phyloP scores from a whole-genome alignment of 495 filamentous ascomycete genomes.

The Tuber brumale region DNA sequence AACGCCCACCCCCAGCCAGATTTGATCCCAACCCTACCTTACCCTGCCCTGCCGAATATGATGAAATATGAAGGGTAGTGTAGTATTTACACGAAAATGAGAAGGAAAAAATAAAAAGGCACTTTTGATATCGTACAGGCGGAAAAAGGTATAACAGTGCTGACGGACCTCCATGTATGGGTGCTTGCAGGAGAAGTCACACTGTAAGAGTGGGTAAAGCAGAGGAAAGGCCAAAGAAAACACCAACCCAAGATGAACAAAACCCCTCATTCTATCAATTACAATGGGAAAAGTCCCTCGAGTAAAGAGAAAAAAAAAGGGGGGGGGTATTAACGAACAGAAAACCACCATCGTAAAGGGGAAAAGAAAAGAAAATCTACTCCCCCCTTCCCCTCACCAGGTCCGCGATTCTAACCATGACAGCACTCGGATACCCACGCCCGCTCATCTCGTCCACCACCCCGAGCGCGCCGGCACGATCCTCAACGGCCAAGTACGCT shows the following conservation, averaged over 20 bases:
- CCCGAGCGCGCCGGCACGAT: slow-evolving; percentile 61
- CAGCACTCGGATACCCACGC: slow-evolving; percentile 83
- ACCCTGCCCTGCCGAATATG: neutral
- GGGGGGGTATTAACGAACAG: slow-evolving; percentile 5
- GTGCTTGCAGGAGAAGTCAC: neutral
- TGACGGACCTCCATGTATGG: neutral
- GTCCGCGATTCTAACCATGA: slow-evolving; percentile 85
- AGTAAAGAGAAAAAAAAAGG: neutral
- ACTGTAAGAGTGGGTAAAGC: neutral
- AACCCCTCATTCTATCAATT: neutral
- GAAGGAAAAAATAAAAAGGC: neutral
- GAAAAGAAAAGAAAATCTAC: neutral
- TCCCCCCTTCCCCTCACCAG: slow-evolving; percentile 58
- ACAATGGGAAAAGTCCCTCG: neutral
- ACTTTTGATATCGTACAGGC: neutral
- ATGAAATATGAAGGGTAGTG: neutral
- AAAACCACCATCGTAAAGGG: slow-evolving; percentile 14
- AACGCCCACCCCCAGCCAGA: neutral
- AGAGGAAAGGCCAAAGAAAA: neutral
- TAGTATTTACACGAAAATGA: neutral
- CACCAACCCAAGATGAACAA: neutral
- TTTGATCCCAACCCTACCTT: neutral
- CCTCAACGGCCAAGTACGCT: slow-evolving; percentile 77
- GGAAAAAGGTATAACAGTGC: neutral
- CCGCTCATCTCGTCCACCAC: slow-evolving; percentile 87